Conservation (phyloP, 257 asterid genomes). For the Cynanchum wilfordii region DNA sequence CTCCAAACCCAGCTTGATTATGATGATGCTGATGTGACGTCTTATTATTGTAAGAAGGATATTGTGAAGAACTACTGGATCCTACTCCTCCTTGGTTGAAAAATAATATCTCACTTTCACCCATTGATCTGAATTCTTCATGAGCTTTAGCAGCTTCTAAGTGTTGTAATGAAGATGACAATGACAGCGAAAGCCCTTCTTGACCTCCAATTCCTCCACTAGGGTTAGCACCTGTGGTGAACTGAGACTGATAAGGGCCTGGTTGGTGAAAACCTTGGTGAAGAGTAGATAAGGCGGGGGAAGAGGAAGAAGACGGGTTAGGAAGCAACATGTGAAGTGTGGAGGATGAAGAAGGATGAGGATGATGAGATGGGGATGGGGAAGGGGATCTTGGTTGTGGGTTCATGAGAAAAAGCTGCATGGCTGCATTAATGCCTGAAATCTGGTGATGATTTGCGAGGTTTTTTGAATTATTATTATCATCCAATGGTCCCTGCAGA, state of each 20-base stretch:
- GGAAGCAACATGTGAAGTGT: constrained; percentile 78
- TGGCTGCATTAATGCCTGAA: constrained; percentile 58
- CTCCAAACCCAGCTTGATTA: constrained; percentile 39
- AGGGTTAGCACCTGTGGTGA: constrained; percentile 36
- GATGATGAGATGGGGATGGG: constrained; percentile 44
- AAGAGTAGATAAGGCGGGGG: not conserved
- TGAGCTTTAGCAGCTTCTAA: constrained; percentile 57
- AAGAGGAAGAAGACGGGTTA: constrained; percentile 14
- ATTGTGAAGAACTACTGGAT: constrained; percentile 31
- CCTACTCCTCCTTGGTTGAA: constrained; percentile 61
- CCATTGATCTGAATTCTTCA: constrained; percentile 58
- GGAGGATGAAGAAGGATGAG: constrained; percentile 38
- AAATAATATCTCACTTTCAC: constrained; percentile 58
- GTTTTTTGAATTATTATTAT: constrained; percentile 27
- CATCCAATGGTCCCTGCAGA: constrained; percentile 29
- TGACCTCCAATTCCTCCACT: constrained; percentile 62
- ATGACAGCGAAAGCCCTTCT: constrained; percentile 80
- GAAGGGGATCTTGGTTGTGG: constrained; percentile 70
- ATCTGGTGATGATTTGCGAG: constrained; percentile 16
- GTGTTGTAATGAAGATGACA: constrained; percentile 73
- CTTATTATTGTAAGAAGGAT: constrained; percentile 34
- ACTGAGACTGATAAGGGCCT: constrained; percentile 34
- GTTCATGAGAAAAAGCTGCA: constrained; percentile 91
- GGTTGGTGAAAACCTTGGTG: constrained; percentile 40
- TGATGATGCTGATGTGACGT: constrained; percentile 25